Percentiles rank a stretch among this genome's conserved stretches.
Evolutionary conservation across 2,329 filamentous ascomycete species (phyloP).

Genomic region (Apiospora rasikravindrae): DNA sequence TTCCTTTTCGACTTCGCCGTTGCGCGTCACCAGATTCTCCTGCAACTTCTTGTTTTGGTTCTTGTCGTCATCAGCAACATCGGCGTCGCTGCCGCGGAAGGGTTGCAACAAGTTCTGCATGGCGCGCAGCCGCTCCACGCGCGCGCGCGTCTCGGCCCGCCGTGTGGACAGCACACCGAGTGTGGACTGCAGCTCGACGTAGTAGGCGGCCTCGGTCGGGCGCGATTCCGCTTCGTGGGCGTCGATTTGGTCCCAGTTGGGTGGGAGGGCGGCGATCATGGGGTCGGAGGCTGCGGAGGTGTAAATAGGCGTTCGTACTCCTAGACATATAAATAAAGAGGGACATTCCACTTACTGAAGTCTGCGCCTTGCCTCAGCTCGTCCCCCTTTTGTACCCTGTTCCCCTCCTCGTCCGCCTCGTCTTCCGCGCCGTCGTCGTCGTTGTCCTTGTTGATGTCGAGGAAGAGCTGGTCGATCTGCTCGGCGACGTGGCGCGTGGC

Average conservation of each 20-base stretch:
- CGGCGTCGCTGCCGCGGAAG: constrained; percentile 38
- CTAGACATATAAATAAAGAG: background rate
- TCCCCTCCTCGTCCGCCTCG: constrained; percentile 36
- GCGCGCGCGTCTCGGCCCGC: constrained; percentile 45
- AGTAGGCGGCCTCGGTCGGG: constrained; percentile 56
- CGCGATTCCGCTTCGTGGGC: constrained; percentile 41
- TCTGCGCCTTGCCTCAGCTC: constrained; percentile 23
- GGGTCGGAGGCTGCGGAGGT: constrained; percentile 43
- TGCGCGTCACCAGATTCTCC: constrained; percentile 68
- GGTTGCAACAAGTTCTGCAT: constrained; percentile 59
- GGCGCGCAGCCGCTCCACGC: constrained; percentile 52
- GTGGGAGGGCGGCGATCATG: constrained; percentile 53
- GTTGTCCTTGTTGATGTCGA: constrained; percentile 49
- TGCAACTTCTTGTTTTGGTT: constrained; percentile 53
- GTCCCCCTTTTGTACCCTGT: constrained; percentile 41
- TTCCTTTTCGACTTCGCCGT: constrained; percentile 69
- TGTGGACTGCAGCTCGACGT: constrained; percentile 53
- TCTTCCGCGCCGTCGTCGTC: constrained; percentile 42
- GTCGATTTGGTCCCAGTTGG: constrained; percentile 49
- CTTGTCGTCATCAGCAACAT: constrained; percentile 34
- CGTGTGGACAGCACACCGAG: constrained; percentile 57
- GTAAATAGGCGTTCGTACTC: background rate
- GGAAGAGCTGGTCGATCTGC: constrained; percentile 72
- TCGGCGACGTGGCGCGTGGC: constrained; percentile 74
- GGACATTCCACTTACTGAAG: background rate